A percentile compares a stretch with the other conserved stretches of the same genome.
Conservation (phyloP, 2,329 filamentous ascomycete species). For the Botrytis galanthina region DNA sequence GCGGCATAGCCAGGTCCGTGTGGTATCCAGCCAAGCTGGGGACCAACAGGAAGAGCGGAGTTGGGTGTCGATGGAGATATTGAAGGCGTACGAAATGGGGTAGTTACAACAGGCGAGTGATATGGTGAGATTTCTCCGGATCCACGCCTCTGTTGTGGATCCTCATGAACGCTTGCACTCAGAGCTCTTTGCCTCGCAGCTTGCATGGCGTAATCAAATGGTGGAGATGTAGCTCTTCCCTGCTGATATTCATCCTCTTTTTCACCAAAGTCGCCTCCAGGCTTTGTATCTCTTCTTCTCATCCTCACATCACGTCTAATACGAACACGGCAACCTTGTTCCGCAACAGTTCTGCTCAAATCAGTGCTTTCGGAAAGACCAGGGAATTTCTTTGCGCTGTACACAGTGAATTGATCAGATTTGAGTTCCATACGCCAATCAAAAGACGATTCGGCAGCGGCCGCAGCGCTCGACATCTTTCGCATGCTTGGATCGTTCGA, state of each 20-base stretch:
- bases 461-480: constrained; percentile 41
- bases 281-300: constrained; percentile 76
- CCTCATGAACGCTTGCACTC: constrained; percentile 30
- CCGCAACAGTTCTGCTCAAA: constrained; percentile 85
- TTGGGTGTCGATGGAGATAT: constrained; percentile 29
- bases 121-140: constrained; percentile 42
- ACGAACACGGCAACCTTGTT: constrained; percentile 94
- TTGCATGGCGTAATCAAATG: neutral
- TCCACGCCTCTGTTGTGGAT: constrained; percentile 45
- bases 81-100: constrained; percentile 15
- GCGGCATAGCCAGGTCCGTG: constrained; percentile 16
- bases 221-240: constrained; percentile 34
- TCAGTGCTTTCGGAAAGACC: constrained; percentile 86
- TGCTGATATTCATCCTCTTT: constrained; percentile 59
- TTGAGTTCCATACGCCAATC: constrained; percentile 88
- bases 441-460: constrained; percentile 51
- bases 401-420: constrained; percentile 83
- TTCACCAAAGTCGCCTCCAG: constrained; percentile 47
- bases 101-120: constrained; percentile 15
- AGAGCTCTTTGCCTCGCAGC: constrained; percentile 26
- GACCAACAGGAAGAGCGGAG: constrained; percentile 35
- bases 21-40: constrained; percentile 33
- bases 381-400: constrained; percentile 97
- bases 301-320: constrained; percentile 93
- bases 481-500: constrained; percentile 37